Percentiles rank a stretch among this genome's conserved stretches.
phyloP scores from a whole-genome alignment of 2,329 filamentous ascomycete species.

The Amesomyces nigricolor region DNA sequence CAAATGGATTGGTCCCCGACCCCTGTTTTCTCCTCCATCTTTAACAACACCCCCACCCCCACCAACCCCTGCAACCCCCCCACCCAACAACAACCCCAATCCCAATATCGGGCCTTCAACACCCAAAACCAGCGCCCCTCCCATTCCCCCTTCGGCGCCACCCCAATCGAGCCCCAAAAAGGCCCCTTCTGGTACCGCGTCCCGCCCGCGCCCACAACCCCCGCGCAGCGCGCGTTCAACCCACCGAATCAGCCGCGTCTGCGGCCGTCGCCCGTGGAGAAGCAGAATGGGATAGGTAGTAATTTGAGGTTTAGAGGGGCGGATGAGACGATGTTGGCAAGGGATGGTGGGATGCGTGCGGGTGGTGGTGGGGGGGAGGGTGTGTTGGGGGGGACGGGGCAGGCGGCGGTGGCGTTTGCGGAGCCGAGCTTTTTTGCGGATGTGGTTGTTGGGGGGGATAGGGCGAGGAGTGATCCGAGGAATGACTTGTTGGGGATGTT shows the following conservation, averaged over 20 bases:
- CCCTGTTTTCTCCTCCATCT: neutral
- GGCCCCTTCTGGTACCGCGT: slow-evolving; percentile 65
- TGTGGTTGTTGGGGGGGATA: slow-evolving; percentile 15
- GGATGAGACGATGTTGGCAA: slow-evolving; percentile 11
- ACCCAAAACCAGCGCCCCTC: slow-evolving; percentile 37
- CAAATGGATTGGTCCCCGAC: slow-evolving; percentile 73
- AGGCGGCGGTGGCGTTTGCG: slow-evolving; percentile 42
- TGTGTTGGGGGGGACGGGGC: neutral
- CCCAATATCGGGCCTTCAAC: slow-evolving; percentile 52
- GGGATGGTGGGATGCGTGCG: neutral
- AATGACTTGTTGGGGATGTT: slow-evolving; percentile 42
- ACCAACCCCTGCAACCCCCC: neutral
- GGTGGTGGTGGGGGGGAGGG: slow-evolving; percentile 5
- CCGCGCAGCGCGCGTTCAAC: slow-evolving; percentile 57
- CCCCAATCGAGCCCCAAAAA: slow-evolving; percentile 39
- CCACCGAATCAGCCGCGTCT: slow-evolving; percentile 53
- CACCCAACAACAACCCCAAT: slow-evolving; percentile 27
- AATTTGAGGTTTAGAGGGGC: slow-evolving; percentile 42
- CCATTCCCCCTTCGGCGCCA: slow-evolving; percentile 41
- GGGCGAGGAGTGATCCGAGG: slow-evolving; percentile 34
- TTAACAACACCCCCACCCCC: neutral
- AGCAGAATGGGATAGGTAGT: neutral
- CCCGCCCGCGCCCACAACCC: slow-evolving; percentile 62
- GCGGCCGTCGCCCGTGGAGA: slow-evolving; percentile 39
- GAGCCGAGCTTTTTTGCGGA: slow-evolving; percentile 57